These are phyloP conservation scores for Cercospora zeina DNA, from an alignment of 2,329 filamentous ascomycete species.

Conservation along the genomic window DNA sequence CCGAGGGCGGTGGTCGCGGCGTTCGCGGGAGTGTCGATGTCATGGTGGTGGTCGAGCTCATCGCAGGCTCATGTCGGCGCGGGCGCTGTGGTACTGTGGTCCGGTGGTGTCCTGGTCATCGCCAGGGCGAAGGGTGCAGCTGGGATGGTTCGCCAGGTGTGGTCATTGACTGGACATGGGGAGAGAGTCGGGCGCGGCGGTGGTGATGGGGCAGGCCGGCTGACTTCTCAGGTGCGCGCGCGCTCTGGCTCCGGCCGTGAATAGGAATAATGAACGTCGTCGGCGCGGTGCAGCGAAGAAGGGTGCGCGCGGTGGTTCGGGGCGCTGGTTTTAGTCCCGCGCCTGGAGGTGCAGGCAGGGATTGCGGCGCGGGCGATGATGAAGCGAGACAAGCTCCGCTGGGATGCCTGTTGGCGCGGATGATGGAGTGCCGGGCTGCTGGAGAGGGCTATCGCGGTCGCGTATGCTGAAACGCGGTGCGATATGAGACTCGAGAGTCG, in stretches of 20 bases:
- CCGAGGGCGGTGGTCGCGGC: slow-evolving; percentile 66
- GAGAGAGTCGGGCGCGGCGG: neutral
- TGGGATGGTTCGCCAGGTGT: neutral
- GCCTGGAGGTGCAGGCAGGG: neutral
- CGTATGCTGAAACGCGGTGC: slow-evolving; percentile 1
- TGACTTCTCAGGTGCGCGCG: neutral
- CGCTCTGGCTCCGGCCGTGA: neutral
- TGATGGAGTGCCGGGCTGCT: slow-evolving; percentile 11
- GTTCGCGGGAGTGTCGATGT: slow-evolving; percentile 55
- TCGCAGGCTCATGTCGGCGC: slow-evolving; percentile 2
- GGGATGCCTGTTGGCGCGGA: slow-evolving; percentile 1
- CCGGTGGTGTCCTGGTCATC: slow-evolving; percentile 1
- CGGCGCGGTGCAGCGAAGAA: neutral
- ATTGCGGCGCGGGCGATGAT: slow-evolving; percentile 9
- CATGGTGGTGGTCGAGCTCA: slow-evolving; percentile 26
- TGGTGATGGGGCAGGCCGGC: neutral
- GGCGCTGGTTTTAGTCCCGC: slow-evolving; percentile 3
- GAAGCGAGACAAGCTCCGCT: slow-evolving; percentile 11
- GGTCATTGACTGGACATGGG: neutral
- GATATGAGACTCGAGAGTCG: too few relatives aligned
- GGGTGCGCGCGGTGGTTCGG: slow-evolving; percentile 1
- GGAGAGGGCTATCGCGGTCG: neutral
- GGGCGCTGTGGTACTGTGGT: slow-evolving; percentile 4
- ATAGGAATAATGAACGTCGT: neutral
- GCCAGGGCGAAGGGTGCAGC: neutral